Percentiles rank a stretch among this genome's conserved stretches.
Evolutionary conservation across 306 rosid species (phyloP).

Genomic region (Cicer bijugum): DNA sequence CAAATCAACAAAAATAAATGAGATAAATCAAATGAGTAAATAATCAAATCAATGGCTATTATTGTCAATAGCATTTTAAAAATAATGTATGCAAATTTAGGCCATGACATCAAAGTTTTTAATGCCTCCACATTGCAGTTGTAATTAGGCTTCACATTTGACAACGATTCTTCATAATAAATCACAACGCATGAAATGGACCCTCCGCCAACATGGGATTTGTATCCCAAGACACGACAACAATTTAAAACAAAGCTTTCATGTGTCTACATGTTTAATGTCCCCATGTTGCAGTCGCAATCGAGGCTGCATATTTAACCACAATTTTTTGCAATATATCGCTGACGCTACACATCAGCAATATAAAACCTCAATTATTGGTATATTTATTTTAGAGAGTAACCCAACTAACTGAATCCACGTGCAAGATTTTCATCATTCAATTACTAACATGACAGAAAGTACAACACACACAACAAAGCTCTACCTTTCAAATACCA

Average conservation of each 20-base stretch:
- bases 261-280: background rate
- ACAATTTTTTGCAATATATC: background rate
- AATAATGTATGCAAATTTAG: background rate
- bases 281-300: background rate
- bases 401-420: background rate
- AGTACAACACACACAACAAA: background rate
- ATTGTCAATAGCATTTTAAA: background rate
- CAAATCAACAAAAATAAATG: background rate
- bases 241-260: background rate
- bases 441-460: background rate
- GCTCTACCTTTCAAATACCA: background rate
- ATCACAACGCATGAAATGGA: background rate
- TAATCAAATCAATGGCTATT: background rate
- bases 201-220: background rate
- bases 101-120: background rate
- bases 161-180: background rate
- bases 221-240: background rate
- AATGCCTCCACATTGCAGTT: background rate
- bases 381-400: background rate
- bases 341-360: background rate
- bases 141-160: background rate
- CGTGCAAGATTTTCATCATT: conserved; percentile 3
- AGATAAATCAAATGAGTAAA: background rate
- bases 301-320: background rate
- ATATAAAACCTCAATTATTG: background rate